phyloP scores from a whole-genome alignment of 176 grass and related monocot genomes.

The Chloris gayana region DNA sequence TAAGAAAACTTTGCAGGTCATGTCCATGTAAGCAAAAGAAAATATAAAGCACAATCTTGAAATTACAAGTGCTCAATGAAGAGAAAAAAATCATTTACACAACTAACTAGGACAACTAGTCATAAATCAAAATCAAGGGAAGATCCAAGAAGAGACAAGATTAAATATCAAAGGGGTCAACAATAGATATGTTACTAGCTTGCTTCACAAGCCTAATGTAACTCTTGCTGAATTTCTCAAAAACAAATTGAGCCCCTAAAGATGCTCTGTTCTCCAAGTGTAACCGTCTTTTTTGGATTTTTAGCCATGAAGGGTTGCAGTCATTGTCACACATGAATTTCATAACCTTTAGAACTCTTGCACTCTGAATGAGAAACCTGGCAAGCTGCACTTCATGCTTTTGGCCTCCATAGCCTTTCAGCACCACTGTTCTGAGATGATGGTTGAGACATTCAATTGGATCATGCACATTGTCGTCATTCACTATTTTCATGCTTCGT shows the following conservation, averaged over 20 bases:
- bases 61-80: too few relatives aligned
- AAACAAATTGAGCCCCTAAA: slow-evolving; percentile 35
- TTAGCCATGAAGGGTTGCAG: slow-evolving; percentile 27
- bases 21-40: background rate
- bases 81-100: too few relatives aligned
- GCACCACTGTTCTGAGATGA: slow-evolving; percentile 44
- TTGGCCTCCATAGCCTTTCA: slow-evolving; percentile 38
- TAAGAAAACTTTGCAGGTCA: too few relatives aligned
- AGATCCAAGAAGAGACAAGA: background rate
- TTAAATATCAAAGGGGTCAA: slow-evolving; percentile 42
- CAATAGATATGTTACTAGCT: slow-evolving; percentile 43
- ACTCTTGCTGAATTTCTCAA: slow-evolving; percentile 20
- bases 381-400: slow-evolving; percentile 40
- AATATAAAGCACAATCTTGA: too few relatives aligned
- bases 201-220: slow-evolving; percentile 8
- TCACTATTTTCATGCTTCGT: background rate
- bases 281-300: slow-evolving; percentile 14
- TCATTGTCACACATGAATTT: slow-evolving; percentile 40
- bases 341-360: slow-evolving; percentile 42
- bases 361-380: slow-evolving; percentile 33
- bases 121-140: background rate
- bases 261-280: slow-evolving; percentile 26
- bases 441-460: slow-evolving; percentile 34
- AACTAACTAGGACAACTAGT: too few relatives aligned
- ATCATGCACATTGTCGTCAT: background rate